phyloP scores from a whole-genome alignment of 2,329 filamentous ascomycete species.

The Epichloe gansuensis region DNA sequence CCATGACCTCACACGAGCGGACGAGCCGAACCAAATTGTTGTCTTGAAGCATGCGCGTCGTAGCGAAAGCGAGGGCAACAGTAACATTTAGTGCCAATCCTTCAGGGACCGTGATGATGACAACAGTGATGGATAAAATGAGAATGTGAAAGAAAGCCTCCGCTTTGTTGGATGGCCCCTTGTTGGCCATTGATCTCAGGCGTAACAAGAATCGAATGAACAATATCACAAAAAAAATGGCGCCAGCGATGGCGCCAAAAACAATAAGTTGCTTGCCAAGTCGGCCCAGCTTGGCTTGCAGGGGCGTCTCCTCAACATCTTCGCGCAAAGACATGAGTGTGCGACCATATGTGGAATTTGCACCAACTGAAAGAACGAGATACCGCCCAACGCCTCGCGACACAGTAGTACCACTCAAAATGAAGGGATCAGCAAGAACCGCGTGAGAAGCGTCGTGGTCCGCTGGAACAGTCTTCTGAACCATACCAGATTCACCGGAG shows the following conservation, averaged over 20 bases:
- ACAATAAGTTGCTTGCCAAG: slow-evolving; percentile 60
- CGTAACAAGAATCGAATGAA: slow-evolving; percentile 27
- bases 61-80: slow-evolving; percentile 48
- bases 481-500: slow-evolving; percentile 61
- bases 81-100: slow-evolving; percentile 48
- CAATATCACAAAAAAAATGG: slow-evolving; percentile 28
- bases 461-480: slow-evolving; percentile 49
- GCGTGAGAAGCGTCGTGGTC: slow-evolving; percentile 47
- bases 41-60: slow-evolving; percentile 49
- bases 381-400: slow-evolving; percentile 65
- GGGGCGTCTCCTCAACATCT: slow-evolving; percentile 62
- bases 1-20: slow-evolving; percentile 50
- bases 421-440: slow-evolving; percentile 55
- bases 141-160: slow-evolving; percentile 46
- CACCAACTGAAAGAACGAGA: slow-evolving; percentile 60
- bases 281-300: slow-evolving; percentile 65
- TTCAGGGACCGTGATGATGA: slow-evolving; percentile 48
- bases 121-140: slow-evolving; percentile 44
- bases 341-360: slow-evolving; percentile 63
- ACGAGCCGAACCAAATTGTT: slow-evolving; percentile 49
- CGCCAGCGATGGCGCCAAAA: slow-evolving; percentile 26
- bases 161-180: slow-evolving; percentile 34
- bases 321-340: slow-evolving; percentile 68
- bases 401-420: slow-evolving; percentile 67
- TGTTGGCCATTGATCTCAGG: slow-evolving; percentile 20